phyloP scores from a whole-genome alignment of 805 yeast genomes.

The Yarrowia osloensis region DNA sequence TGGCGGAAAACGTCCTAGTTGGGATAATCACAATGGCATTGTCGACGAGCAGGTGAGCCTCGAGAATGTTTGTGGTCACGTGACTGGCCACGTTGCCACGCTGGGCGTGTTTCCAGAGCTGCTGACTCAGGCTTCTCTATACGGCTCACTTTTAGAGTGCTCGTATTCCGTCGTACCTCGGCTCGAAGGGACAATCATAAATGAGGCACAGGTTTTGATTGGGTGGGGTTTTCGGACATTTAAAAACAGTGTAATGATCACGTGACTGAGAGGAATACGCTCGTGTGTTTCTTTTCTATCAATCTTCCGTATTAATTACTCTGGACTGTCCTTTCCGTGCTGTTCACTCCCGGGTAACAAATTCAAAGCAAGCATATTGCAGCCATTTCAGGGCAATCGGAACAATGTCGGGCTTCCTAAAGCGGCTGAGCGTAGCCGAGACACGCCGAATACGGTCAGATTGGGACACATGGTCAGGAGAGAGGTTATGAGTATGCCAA shows the following conservation, averaged over 20 bases:
- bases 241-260: background rate
- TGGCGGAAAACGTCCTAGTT: background rate
- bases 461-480: too few species aligned
- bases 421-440: background rate
- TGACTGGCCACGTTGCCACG: too few species aligned
- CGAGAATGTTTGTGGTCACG: background rate
- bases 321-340: background rate
- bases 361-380: slow-evolving; percentile 15
- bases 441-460: too few species aligned
- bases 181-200: background rate
- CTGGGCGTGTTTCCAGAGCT: too few species aligned
- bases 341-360: background rate
- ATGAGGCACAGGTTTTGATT: too few species aligned
- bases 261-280: background rate
- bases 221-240: too few species aligned
- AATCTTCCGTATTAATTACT: background rate
- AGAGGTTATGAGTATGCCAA: too few species aligned
- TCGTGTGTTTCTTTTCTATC: too few species aligned
- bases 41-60: background rate
- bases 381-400: background rate
- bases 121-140: background rate
- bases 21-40: background rate
- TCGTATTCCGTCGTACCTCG: background rate
- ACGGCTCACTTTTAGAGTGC: background rate
- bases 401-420: background rate